Evolutionary conservation across 116 monocot species (phyloP).

Genomic region (Thalassia testudinum): DNA sequence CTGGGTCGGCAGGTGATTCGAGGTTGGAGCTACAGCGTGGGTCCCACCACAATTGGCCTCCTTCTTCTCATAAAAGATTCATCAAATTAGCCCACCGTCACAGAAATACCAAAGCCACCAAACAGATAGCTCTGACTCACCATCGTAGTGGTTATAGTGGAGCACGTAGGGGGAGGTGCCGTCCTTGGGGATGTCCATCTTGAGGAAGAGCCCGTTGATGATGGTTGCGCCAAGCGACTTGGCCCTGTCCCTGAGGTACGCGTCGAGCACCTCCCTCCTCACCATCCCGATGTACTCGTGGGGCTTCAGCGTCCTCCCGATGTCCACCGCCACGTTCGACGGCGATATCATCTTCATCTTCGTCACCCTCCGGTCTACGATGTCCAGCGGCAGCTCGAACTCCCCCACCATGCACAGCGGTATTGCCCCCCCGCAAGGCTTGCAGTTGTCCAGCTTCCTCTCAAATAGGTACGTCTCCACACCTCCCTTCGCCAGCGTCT

Average conservation of each 20-base stretch:
- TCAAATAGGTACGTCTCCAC: conserved; percentile 69
- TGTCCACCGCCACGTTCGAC: conserved; percentile 89
- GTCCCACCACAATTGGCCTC: too few species aligned
- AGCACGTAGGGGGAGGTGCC: conserved; percentile 28
- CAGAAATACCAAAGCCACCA: too few species aligned
- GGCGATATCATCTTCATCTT: conserved; percentile 99
- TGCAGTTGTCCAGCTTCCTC: conserved; percentile 94
- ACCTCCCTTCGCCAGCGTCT: conserved; percentile 63
- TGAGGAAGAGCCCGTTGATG: conserved; percentile 69
- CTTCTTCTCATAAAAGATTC: too few species aligned
- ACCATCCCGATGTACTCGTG: conserved; percentile 98
- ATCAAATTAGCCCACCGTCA: too few species aligned
- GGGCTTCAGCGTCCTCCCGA: conserved; percentile 71
- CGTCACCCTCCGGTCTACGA: conserved; percentile 76
- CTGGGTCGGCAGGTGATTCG: too few species aligned
- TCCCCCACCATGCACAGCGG: conserved; percentile 93
- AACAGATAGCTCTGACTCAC: too few species aligned
- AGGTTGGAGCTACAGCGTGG: too few species aligned
- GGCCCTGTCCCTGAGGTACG: conserved; percentile 58
- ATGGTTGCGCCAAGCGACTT: conserved; percentile 43
- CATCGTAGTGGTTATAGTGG: conserved; percentile 48
- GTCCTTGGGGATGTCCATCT: conserved; percentile 31
- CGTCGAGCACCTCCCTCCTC: conserved; percentile 82
- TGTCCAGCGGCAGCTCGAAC: conserved; percentile 73
- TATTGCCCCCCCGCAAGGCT: conserved; percentile 93